phyloP scores from a whole-genome alignment of 495 filamentous ascomycete species.

The Parathielavia appendiculata region DNA sequence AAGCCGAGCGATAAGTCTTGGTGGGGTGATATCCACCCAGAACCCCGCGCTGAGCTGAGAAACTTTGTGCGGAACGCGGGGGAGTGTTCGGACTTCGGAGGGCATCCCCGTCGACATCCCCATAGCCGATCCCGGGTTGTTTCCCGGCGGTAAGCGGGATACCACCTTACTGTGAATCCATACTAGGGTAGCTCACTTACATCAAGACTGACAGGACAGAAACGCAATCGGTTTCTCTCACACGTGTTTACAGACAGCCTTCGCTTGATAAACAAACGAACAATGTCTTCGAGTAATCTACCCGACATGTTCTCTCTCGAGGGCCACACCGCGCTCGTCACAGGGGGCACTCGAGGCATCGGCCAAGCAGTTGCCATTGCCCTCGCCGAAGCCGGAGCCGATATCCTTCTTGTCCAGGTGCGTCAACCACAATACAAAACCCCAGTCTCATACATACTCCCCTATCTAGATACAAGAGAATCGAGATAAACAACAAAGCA shows the following conservation, averaged over 20 bases:
- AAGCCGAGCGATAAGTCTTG: neutral
- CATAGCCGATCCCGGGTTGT: neutral
- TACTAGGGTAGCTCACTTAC: neutral
- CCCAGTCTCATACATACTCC: neutral
- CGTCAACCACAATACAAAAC: neutral
- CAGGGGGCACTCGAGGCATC: conserved; percentile 83
- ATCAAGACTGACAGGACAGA: neutral
- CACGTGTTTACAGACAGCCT: neutral
- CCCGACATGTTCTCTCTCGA: conserved; percentile 48
- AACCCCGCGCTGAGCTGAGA: neutral
- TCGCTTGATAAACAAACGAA: neutral
- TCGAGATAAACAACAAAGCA: neutral
- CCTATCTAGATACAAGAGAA: neutral
- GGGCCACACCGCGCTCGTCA: conserved; percentile 75
- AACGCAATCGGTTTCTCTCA: neutral
- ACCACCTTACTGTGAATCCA: too few species aligned
- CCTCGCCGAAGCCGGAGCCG: conserved; percentile 77
- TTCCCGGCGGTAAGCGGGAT: neutral
- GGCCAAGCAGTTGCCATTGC: conserved; percentile 79
- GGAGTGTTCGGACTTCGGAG: neutral
- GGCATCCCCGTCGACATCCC: neutral
- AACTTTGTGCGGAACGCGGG: neutral
- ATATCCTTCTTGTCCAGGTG: conserved; percentile 68
- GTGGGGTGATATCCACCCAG: neutral
- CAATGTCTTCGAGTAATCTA: conserved; percentile 13